Conservation (phyloP, 345 rosid species). For the Rhodomyrtus tomentosa region DNA sequence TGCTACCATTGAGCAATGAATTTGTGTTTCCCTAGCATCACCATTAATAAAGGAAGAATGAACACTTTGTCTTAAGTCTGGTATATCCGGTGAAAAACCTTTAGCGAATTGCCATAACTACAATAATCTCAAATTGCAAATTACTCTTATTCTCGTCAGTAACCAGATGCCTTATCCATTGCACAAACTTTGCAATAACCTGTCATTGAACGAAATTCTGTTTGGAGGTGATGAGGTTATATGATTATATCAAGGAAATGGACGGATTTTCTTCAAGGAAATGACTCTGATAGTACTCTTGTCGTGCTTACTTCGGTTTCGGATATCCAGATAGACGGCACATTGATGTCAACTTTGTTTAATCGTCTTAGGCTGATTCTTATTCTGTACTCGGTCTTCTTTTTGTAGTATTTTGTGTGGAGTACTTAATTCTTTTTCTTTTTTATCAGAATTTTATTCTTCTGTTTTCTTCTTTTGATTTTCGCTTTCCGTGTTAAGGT, state of each 20-base stretch:
- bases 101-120: background rate
- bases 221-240: background rate
- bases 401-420: background rate
- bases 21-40: background rate
- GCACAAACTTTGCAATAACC: background rate
- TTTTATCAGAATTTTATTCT: background rate
- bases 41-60: background rate
- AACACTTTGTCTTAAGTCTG: background rate
- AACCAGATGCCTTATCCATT: background rate
- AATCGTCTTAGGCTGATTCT: background rate
- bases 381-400: background rate
- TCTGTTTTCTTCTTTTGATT: background rate
- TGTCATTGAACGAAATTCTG: background rate
- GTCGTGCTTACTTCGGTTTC: background rate
- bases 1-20: background rate
- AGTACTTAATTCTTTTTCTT: background rate
- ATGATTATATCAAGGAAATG: background rate
- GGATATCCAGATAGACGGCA: background rate
- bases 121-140: background rate
- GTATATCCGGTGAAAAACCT: background rate
- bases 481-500: constrained; percentile 23
- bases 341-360: background rate
- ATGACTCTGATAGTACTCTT: background rate
- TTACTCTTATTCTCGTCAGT: background rate
- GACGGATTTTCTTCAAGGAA: background rate